Percentiles rank a stretch among this genome's conserved stretches.
Evolutionary conservation across 306 rosid genomes (phyloP).

Genomic region (Quercus mongolica): DNA sequence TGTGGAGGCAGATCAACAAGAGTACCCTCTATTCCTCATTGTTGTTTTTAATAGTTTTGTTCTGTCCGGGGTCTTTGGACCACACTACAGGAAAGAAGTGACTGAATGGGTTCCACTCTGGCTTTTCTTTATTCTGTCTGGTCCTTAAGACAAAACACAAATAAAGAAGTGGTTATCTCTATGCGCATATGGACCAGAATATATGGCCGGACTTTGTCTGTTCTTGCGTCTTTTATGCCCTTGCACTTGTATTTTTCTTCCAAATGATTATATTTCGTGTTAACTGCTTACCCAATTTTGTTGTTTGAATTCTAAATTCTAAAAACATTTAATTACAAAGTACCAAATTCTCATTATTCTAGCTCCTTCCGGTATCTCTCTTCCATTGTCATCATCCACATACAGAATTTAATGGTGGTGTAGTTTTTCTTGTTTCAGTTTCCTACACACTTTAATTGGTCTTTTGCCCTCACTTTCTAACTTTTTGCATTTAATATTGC

Average conservation of each 20-base stretch:
- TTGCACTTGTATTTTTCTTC: neutral
- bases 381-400: neutral
- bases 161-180: neutral
- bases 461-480: no score
- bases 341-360: neutral
- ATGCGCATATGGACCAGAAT: neutral
- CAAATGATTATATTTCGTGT: neutral
- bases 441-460: neutral
- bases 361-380: neutral
- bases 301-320: neutral
- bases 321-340: neutral
- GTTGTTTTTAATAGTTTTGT: neutral
- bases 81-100: neutral
- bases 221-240: neutral
- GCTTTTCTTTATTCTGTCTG: no score
- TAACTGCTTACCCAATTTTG: neutral
- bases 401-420: neutral
- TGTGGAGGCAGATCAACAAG: neutral
- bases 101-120: no score
- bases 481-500: no score
- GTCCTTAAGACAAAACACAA: no score
- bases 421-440: neutral
- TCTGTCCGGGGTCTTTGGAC: neutral
- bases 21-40: neutral
- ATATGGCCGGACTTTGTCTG: slow-evolving; percentile 12